These are phyloP conservation scores for Gossypium longicalyx DNA, from an alignment of 345 rosid species.

Conservation along the genomic window DNA sequence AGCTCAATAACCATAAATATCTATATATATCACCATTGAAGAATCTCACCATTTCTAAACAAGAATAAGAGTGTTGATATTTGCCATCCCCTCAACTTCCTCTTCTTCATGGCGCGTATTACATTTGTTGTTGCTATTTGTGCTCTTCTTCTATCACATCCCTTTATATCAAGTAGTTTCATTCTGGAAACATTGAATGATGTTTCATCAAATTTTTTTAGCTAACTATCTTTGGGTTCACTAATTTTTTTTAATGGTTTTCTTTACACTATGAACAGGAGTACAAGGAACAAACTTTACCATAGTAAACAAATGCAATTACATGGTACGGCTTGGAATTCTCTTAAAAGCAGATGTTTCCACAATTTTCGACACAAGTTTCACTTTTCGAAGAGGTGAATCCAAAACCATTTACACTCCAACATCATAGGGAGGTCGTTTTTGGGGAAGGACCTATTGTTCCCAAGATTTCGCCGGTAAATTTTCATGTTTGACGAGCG, in stretches of 20 bases:
- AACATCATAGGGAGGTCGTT: conserved; percentile 79
- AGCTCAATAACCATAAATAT: not conserved
- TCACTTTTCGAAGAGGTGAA: conserved; percentile 63
- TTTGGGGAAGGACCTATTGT: conserved; percentile 47
- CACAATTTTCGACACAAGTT: conserved; percentile 69
- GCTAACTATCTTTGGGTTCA: not conserved
- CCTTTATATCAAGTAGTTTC: conserved; percentile 31
- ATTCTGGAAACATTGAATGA: not conserved
- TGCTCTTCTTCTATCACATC: conserved; percentile 18
- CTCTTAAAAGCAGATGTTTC: conserved; percentile 66
- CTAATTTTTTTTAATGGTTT: not conserved
- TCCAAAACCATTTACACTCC: conserved; percentile 50
- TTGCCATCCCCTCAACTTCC: not conserved
- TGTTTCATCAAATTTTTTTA: not conserved
- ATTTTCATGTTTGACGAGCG: too few relatives aligned
- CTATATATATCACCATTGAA: not conserved
- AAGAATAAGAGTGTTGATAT: not conserved
- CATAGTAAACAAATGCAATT: conserved; percentile 56
- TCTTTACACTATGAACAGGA: conserved; percentile 18
- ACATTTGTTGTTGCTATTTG: conserved; percentile 22
- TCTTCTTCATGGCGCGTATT: conserved; percentile 36
- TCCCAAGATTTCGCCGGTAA: too few relatives aligned
- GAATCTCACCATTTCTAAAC: conserved; percentile 17
- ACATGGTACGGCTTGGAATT: conserved; percentile 81
- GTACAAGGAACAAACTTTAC: conserved; percentile 57